These are phyloP conservation scores for Ophiocordyceps camponoti-floridani DNA, from an alignment of 2,329 filamentous ascomycete species.

Conservation along the genomic window DNA sequence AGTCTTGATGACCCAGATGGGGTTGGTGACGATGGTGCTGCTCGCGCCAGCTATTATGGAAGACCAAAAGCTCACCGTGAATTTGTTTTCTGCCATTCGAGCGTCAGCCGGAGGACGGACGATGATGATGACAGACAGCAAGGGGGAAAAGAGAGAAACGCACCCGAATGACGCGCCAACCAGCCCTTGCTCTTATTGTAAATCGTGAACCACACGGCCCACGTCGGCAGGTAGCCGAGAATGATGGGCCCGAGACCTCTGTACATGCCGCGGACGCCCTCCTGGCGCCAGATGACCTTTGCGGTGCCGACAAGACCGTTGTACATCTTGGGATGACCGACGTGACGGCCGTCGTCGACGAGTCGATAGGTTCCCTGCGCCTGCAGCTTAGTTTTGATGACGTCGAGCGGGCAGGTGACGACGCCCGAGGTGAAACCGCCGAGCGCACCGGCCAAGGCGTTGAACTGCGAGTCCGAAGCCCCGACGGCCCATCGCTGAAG, in stretches of 20 bases:
- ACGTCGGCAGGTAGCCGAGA: slow-evolving; percentile 87
- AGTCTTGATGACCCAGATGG: slow-evolving; percentile 99
- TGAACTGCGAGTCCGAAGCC: slow-evolving; percentile 48
- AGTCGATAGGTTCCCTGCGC: slow-evolving; percentile 71
- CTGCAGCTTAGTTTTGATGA: slow-evolving; percentile 97
- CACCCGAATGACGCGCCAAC: slow-evolving; percentile 50
- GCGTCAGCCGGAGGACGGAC: background rate
- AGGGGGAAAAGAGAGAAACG: slow-evolving; percentile 1
- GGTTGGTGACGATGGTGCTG: slow-evolving; percentile 88
- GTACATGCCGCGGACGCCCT: slow-evolving; percentile 82
- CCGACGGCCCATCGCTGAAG: slow-evolving; percentile 37
- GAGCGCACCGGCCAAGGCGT: slow-evolving; percentile 71
- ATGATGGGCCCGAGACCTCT: slow-evolving; percentile 87
- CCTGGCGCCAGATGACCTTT: slow-evolving; percentile 67
- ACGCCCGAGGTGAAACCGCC: slow-evolving; percentile 87
- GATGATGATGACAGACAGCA: background rate
- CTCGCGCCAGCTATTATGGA: slow-evolving; percentile 81
- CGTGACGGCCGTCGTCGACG: slow-evolving; percentile 28
- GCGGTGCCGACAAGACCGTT: slow-evolving; percentile 77
- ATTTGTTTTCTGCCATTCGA: slow-evolving; percentile 43
- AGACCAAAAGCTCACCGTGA: slow-evolving; percentile 70
- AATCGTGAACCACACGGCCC: slow-evolving; percentile 95
- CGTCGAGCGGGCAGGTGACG: slow-evolving; percentile 91
- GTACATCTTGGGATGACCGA: slow-evolving; percentile 46
- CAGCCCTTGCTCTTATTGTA: slow-evolving; percentile 78